Evolutionary conservation across 371 early-diverging fungal genomes (phyloP).

Genomic region (Apophysomyces ossiformis): DNA sequence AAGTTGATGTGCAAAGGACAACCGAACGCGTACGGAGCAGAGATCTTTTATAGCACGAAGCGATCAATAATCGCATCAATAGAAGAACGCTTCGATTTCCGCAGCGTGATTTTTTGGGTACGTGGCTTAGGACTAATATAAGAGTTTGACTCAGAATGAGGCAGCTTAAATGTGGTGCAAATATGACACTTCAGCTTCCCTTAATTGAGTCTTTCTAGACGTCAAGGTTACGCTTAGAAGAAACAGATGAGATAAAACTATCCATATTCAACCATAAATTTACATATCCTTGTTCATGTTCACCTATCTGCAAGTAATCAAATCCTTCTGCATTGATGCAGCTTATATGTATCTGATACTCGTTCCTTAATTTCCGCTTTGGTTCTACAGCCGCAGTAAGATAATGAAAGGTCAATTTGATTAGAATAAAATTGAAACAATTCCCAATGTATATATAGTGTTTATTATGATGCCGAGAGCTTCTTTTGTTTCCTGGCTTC

Average conservation of each 20-base stretch:
- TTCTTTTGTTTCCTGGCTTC: conserved; percentile 46
- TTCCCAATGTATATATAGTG: not conserved
- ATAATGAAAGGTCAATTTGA: no score
- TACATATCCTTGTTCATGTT: no score
- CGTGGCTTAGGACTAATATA: conserved; percentile 4
- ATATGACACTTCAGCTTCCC: no score
- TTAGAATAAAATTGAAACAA: not conserved
- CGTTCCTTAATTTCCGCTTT: no score
- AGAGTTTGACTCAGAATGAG: not conserved
- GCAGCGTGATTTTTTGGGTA: not conserved
- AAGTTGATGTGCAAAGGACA: not conserved
- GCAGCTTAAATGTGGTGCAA: no score
- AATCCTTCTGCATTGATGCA: no score
- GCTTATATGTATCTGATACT: no score
- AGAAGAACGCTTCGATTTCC: not conserved
- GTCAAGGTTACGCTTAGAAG: not conserved
- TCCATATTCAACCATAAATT: no score
- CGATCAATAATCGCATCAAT: conserved; percentile 12
- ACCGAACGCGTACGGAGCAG: conserved; percentile 5
- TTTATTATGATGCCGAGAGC: conserved; percentile 9
- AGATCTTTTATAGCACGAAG: conserved; percentile 1
- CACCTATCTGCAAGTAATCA: no score
- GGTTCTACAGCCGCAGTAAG: no score
- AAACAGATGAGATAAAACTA: no score
- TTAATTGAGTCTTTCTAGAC: no score